These are phyloP conservation scores for Myriosclerotinia duriaeana DNA, from an alignment of 2,329 filamentous ascomycete genomes.

Conservation along the genomic window DNA sequence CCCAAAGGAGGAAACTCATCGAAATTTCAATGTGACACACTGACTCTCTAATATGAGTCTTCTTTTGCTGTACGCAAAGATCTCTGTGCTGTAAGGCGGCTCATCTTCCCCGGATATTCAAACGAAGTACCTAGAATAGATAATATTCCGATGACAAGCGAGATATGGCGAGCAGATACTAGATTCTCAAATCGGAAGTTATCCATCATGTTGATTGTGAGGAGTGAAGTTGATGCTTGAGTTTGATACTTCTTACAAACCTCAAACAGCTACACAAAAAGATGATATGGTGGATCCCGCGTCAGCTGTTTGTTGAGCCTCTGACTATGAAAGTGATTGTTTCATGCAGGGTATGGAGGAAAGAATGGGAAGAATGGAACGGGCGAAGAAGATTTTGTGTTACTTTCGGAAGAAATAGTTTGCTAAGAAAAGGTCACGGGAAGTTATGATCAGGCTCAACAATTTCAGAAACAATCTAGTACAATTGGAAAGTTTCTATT, in stretches of 20 bases:
- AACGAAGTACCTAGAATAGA: slow-evolving; percentile 16
- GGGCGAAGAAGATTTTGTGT: slow-evolving; percentile 17
- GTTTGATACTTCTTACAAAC: slow-evolving; percentile 16
- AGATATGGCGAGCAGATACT: background rate
- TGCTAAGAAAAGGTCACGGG: slow-evolving; percentile 20
- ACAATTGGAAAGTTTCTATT: background rate
- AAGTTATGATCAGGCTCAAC: slow-evolving; percentile 1
- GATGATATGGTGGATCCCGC: background rate
- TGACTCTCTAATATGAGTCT: slow-evolving; percentile 16
- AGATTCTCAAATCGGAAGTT: background rate
- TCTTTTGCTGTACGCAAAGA: slow-evolving; percentile 22
- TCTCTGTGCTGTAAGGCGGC: slow-evolving; percentile 22
- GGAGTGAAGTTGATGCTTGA: slow-evolving; percentile 8
- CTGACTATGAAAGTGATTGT: slow-evolving; percentile 18
- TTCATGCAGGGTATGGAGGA: slow-evolving; percentile 14
- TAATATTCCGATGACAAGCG: slow-evolving; percentile 20
- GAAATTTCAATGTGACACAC: slow-evolving; percentile 44
- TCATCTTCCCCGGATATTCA: slow-evolving; percentile 15
- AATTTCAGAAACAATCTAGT: slow-evolving; percentile 2
- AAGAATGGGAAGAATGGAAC: background rate
- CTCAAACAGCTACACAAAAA: slow-evolving; percentile 21
- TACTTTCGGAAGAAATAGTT: slow-evolving; percentile 23
- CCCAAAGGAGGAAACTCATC: slow-evolving; percentile 11
- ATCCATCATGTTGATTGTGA: slow-evolving; percentile 1
- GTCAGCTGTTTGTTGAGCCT: slow-evolving; percentile 15